Evolutionary conservation across 1,139 yeast genomes (phyloP).

Genomic region (Chernovozyma aurita): DNA sequence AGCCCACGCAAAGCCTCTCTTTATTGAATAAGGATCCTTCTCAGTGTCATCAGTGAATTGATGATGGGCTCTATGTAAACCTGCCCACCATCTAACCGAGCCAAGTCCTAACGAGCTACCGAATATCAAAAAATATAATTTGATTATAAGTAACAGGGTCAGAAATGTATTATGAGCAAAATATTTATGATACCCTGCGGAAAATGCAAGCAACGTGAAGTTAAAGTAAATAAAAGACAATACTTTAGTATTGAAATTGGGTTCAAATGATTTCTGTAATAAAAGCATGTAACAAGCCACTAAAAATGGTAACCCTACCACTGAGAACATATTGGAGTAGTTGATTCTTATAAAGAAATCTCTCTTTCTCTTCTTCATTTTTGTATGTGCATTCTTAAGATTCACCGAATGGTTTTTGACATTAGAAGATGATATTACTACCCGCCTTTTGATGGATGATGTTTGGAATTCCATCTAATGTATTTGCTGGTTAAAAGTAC

Average conservation of each 20-base stretch:
- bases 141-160: slow-evolving; percentile 29
- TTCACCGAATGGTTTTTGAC: slow-evolving; percentile 1
- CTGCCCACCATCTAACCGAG: slow-evolving; percentile 58
- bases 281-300: slow-evolving; percentile 19
- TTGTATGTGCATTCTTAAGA: slow-evolving; percentile 10
- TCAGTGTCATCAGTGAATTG: slow-evolving; percentile 62
- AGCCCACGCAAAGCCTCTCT: slow-evolving; percentile 54
- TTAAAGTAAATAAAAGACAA: slow-evolving; percentile 33
- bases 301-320: slow-evolving; percentile 27
- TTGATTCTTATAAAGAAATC: slow-evolving; percentile 32
- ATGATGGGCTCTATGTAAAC: slow-evolving; percentile 68
- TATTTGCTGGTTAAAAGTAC: neutral
- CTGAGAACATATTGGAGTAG: slow-evolving; percentile 28
- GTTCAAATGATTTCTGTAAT: neutral
- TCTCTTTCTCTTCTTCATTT: slow-evolving; percentile 27
- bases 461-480: neutral
- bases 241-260: slow-evolving; percentile 23
- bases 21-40: slow-evolving; percentile 60
- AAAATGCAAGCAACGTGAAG: slow-evolving; percentile 36
- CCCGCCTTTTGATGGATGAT: slow-evolving; percentile 3
- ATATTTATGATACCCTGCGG: slow-evolving; percentile 43
- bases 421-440: slow-evolving; percentile 1
- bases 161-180: slow-evolving; percentile 56
- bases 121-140: slow-evolving; percentile 43
- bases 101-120: slow-evolving; percentile 65